These are phyloP conservation scores for Aaosphaeria pasadenensis DNA, from an alignment of 2,329 filamentous ascomycete species.

Conservation along the genomic window DNA sequence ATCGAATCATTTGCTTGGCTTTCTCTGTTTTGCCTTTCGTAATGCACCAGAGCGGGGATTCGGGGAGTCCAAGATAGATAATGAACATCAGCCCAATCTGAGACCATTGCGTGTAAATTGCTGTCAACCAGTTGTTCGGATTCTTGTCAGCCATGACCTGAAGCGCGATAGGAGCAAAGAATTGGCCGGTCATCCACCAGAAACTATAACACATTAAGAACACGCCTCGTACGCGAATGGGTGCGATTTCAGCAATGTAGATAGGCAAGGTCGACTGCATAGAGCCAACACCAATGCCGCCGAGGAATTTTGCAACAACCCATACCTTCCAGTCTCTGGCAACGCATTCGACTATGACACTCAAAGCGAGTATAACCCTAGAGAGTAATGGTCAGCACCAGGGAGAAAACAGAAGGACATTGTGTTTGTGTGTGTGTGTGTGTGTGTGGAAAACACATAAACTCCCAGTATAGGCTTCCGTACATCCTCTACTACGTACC, in stretches of 20 bases:
- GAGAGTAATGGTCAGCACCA: not conserved
- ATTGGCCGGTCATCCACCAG: slow-evolving; percentile 45
- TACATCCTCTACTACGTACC: slow-evolving; percentile 15
- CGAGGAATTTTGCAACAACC: slow-evolving; percentile 27
- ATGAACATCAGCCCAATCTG: slow-evolving; percentile 42
- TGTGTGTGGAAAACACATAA: slow-evolving; percentile 16
- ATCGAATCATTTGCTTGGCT: slow-evolving; percentile 26
- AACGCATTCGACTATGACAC: slow-evolving; percentile 28
- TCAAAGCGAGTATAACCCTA: not conserved
- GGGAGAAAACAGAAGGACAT: not conserved
- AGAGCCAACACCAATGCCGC: slow-evolving; percentile 43
- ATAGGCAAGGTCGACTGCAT: slow-evolving; percentile 43
- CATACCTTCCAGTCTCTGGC: slow-evolving; percentile 40
- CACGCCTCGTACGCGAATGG: slow-evolving; percentile 40
- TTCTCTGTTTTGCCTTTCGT: slow-evolving; percentile 9
- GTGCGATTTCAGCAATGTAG: slow-evolving; percentile 43
- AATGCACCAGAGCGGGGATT: slow-evolving; percentile 37
- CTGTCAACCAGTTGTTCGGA: not conserved
- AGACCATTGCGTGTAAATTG: slow-evolving; percentile 35
- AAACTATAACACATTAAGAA: slow-evolving; percentile 27
- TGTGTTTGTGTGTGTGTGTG: not conserved
- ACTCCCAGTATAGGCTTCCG: no score
- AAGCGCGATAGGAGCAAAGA: slow-evolving; percentile 43
- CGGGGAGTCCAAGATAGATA: slow-evolving; percentile 40
- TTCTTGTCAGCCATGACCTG: slow-evolving; percentile 21